A percentile compares a stretch with the other conserved stretches of the same genome.
These are phyloP conservation scores for Groenewaldozyma sp. DNA, from an alignment of 1,139 yeast species.

Conservation along the genomic window DNA sequence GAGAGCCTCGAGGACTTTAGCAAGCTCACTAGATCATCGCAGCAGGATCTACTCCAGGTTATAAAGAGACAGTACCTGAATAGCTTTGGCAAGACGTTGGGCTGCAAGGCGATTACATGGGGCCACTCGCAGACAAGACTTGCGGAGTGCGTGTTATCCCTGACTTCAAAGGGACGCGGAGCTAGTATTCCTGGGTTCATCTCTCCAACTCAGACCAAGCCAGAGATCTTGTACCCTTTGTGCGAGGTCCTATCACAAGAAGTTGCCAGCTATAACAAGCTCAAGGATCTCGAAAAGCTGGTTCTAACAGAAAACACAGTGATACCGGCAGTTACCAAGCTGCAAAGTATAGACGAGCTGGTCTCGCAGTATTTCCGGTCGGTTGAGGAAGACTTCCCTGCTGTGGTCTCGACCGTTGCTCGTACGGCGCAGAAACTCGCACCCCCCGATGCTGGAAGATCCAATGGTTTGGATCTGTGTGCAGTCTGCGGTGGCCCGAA, in stretches of 20 bases:
- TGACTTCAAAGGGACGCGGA: constrained; percentile 90
- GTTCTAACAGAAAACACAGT: constrained; percentile 12
- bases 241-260: constrained; percentile 67
- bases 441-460: constrained; percentile 22
- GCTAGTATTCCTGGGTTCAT: constrained; percentile 42
- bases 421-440: constrained; percentile 78
- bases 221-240: constrained; percentile 49
- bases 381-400: constrained; percentile 77
- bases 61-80: constrained; percentile 48
- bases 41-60: constrained; percentile 48
- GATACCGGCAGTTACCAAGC: constrained; percentile 38
- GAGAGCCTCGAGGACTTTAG: constrained; percentile 9
- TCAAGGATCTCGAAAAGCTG: constrained; percentile 31
- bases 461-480: too few relatives aligned
- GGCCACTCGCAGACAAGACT: constrained; percentile 78
- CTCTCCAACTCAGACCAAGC: not conserved
- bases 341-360: constrained; percentile 73
- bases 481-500: constrained; percentile 23
- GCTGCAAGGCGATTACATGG: constrained; percentile 42
- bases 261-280: constrained; percentile 40
- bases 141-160: constrained; percentile 68
- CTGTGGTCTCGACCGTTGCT: constrained; percentile 88
- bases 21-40: constrained; percentile 17
- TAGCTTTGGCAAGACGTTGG: constrained; percentile 28
- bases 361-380: constrained; percentile 63